Conservation (phyloP, 1,284 basidiomycete species). For the Rhodotorula sp. region DNA sequence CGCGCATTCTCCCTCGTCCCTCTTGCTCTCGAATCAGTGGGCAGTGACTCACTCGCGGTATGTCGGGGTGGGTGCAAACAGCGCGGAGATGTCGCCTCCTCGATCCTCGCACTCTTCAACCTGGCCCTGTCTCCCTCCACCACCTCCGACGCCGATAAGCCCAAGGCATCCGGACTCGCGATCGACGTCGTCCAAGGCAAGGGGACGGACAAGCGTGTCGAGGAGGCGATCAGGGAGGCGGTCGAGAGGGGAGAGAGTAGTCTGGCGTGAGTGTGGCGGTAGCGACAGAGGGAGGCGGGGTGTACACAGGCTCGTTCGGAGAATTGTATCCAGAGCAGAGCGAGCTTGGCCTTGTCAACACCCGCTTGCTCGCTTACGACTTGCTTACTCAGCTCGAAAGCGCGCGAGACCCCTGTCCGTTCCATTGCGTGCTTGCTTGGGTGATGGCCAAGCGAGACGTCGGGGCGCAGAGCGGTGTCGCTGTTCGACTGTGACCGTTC, state of each 20-base stretch:
- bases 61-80: constrained; percentile 35
- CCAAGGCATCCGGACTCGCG: constrained; percentile 58
- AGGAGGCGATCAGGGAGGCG: constrained; percentile 55
- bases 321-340: no score
- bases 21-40: background rate
- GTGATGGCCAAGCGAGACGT: no score
- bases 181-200: constrained; percentile 66
- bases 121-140: constrained; percentile 51
- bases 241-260: constrained; percentile 59
- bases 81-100: constrained; percentile 65
- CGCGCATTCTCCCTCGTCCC: background rate
- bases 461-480: no score
- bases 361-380: no score
- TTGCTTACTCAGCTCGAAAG: no score
- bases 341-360: no score
- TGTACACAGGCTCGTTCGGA: no score
- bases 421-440: no score
- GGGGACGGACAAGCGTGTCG: constrained; percentile 53
- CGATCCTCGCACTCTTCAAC: constrained; percentile 58
- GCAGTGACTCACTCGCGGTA: background rate
- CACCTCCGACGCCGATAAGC: no score
- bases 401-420: no score
- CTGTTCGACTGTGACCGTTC: no score
- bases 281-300: no score
- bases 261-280: constrained; percentile 12